phyloP scores from a whole-genome alignment of 2,329 filamentous ascomycete genomes.

The Cryoendolithus antarcticus region DNA sequence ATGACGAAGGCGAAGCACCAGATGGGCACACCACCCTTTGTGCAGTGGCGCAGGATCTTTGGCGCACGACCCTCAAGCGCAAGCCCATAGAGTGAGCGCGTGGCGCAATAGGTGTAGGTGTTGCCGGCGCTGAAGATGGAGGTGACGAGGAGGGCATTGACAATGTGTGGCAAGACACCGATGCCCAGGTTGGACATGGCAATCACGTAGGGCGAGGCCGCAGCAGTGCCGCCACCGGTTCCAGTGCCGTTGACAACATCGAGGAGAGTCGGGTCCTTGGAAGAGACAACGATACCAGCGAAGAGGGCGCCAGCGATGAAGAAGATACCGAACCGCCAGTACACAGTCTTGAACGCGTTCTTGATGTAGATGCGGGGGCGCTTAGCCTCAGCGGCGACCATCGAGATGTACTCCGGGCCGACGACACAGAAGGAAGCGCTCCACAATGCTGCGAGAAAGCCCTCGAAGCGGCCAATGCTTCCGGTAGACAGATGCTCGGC shows the following conservation, averaged over 20 bases:
- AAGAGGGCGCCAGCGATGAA: slow-evolving; percentile 35
- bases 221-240: slow-evolving; percentile 16
- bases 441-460: slow-evolving; percentile 24
- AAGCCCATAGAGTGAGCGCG: slow-evolving; percentile 41
- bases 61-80: slow-evolving; percentile 43
- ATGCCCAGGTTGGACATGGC: slow-evolving; percentile 31
- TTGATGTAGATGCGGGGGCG: slow-evolving; percentile 34
- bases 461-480: slow-evolving; percentile 21
- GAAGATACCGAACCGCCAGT: slow-evolving; percentile 34
- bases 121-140: slow-evolving; percentile 46
- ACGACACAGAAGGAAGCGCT: slow-evolving; percentile 21
- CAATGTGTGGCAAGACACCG: slow-evolving; percentile 29
- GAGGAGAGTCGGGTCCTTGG: slow-evolving; percentile 17
- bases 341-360: slow-evolving; percentile 36
- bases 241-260: slow-evolving; percentile 13
- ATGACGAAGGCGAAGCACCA: slow-evolving; percentile 42
- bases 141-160: slow-evolving; percentile 32
- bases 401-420: slow-evolving; percentile 36
- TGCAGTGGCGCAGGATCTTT: slow-evolving; percentile 45
- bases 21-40: slow-evolving; percentile 48
- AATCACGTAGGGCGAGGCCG: slow-evolving; percentile 25
- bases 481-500: slow-evolving; percentile 18
- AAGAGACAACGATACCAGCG: slow-evolving; percentile 29
- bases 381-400: slow-evolving; percentile 36
- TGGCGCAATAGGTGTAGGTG: slow-evolving; percentile 43